phyloP scores from a whole-genome alignment of 352 stramenopile genomes.

The Pythium insidiosum region DNA sequence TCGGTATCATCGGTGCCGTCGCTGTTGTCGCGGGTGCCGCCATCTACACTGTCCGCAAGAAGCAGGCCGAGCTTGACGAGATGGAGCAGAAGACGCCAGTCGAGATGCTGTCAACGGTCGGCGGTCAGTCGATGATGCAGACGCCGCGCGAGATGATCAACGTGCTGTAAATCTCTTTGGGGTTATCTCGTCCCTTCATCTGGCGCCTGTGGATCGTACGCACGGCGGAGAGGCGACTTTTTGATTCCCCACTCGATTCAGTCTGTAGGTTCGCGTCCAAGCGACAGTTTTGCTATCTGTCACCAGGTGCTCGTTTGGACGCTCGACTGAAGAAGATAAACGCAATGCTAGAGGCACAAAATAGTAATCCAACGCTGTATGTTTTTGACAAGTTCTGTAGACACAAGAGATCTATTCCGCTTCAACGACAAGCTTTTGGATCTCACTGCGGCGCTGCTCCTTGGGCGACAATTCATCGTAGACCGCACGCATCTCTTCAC shows the following conservation, averaged over 20 bases:
- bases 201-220: too few relatives aligned
- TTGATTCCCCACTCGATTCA: too few relatives aligned
- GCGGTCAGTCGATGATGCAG: neutral
- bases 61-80: constrained; percentile 46
- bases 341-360: too few relatives aligned
- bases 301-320: too few relatives aligned
- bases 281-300: too few relatives aligned
- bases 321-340: too few relatives aligned
- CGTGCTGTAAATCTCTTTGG: neutral
- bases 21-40: constrained; percentile 18
- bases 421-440: constrained; percentile 28
- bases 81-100: constrained; percentile 49
- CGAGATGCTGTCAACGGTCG: neutral
- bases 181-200: too few relatives aligned
- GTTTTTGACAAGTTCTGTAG: too few relatives aligned
- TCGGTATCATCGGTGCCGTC: constrained; percentile 3
- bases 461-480: constrained; percentile 36
- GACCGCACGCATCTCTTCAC: constrained; percentile 33
- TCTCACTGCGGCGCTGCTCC: constrained; percentile 38
- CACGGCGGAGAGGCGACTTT: too few relatives aligned
- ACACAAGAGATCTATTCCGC: too few relatives aligned
- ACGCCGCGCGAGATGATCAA: neutral
- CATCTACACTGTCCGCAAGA: constrained; percentile 40
- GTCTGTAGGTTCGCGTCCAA: too few relatives aligned
- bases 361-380: too few relatives aligned